Evolutionary conservation across 345 rosid species (phyloP), one percentile per base, ranked within the genome.

Genomic region (Mangifera indica): DNA sequence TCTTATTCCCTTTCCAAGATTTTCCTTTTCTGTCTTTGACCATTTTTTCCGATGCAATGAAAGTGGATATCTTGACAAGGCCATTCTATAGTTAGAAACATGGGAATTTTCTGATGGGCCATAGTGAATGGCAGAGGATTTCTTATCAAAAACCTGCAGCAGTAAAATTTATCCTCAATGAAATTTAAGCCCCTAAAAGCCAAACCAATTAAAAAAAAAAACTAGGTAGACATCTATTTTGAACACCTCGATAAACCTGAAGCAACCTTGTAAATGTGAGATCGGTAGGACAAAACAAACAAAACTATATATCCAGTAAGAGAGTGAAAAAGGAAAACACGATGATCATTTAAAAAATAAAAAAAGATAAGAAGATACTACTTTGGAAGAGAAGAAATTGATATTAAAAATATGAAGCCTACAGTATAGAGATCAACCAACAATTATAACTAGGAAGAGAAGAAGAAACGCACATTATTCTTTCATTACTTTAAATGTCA

Each of bases 101-200:
- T 84, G 87, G 73, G 83, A 80, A 81, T 91, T 92, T 77, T 89
- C 94, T 66, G 74, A 79, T 70, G 98, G 99, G 54, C 97, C 98
- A 73, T 61, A 73, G 64, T 58, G 61, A 76, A 80, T 66, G 14
- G 84, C 84, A 66, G 85, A 69, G 60, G 52, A 71, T 77, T 77
- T 85, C 70, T 83, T 86, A 73, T 79, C 87, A 69, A 79, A 79
- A 70, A 62, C 87, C 99, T 91, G 83, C 80, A 85, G 71, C 53
- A 79, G 57, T n/a, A 60, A 70, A 67, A 71, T 25, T 34, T 7
- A 15, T 66, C 37, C 21, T 65, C n/a, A 63, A 65, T 61, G 66
- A 77, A 60, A 51, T 48, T 32, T 25, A 70, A 37, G 64, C 25
- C 8, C 74, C 32, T 34, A 10, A 70, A 77, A 10, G 37, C 53